A percentile compares a stretch with the other conserved stretches of the same genome.
These are phyloP conservation scores for Alternaria hordeiaustralica DNA, from an alignment of 2,329 filamentous ascomycete species.

Conservation along the genomic window DNA sequence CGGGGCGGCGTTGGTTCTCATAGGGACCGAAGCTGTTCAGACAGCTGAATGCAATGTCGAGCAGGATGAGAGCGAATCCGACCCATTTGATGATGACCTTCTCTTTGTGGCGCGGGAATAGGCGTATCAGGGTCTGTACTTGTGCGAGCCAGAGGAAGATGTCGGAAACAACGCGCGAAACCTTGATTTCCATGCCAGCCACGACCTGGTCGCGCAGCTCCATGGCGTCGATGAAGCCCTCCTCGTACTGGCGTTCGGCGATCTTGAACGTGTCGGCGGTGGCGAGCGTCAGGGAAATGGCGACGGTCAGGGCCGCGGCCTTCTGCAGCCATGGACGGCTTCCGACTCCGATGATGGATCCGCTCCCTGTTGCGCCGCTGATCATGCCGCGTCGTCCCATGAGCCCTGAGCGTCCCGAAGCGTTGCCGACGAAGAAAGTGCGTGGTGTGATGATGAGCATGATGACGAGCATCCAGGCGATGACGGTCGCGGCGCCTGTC, in stretches of 20 bases:
- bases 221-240: slow-evolving; percentile 79
- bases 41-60: slow-evolving; percentile 89
- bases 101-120: slow-evolving; percentile 95
- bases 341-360: slow-evolving; percentile 80
- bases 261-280: slow-evolving; percentile 89
- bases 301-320: slow-evolving; percentile 67
- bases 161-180: slow-evolving; percentile 91
- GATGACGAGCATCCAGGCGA: slow-evolving; percentile 89
- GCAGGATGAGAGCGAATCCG: slow-evolving; percentile 87
- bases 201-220: slow-evolving; percentile 80
- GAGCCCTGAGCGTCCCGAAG: slow-evolving; percentile 70
- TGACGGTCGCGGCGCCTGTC: slow-evolving; percentile 86
- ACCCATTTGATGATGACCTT: slow-evolving; percentile 99
- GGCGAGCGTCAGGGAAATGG: slow-evolving; percentile 89
- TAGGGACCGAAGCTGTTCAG: slow-evolving; percentile 79
- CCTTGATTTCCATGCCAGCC: slow-evolving; percentile 82
- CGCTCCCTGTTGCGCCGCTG: slow-evolving; percentile 68
- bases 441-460: slow-evolving; percentile 95
- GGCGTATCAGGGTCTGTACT: slow-evolving; percentile 91
- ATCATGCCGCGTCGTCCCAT: slow-evolving; percentile 84
- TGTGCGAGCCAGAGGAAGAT: slow-evolving; percentile 97
- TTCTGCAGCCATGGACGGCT: slow-evolving; percentile 91
- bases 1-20: slow-evolving; percentile 66
- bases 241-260: slow-evolving; percentile 79
- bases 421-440: slow-evolving; percentile 85